These are phyloP conservation scores for Aristolochia fimbriata DNA, from an alignment of 164 flowering plant species.

Conservation along the genomic window DNA sequence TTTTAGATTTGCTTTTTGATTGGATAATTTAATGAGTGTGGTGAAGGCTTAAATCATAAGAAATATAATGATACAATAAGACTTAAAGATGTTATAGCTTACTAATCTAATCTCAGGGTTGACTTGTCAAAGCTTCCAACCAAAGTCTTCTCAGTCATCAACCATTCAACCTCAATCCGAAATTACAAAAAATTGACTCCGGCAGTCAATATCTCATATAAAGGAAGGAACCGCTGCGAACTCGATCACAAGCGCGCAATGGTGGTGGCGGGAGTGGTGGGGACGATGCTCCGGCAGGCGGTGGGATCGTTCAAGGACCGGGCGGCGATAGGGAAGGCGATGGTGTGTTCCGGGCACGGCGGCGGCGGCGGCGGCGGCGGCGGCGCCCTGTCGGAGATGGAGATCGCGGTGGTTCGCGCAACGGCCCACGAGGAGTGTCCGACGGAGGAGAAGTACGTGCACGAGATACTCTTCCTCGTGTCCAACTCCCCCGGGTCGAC, in stretches of 20 bases:
- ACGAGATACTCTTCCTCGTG: conserved; percentile 57
- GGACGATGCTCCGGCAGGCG: conserved; percentile 39
- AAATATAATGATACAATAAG: too few relatives aligned
- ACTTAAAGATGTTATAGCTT: too few relatives aligned
- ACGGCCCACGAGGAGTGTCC: conserved; percentile 53
- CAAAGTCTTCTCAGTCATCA: neutral
- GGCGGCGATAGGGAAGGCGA: conserved; percentile 59
- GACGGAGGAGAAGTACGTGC: conserved; percentile 45
- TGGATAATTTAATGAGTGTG: too few relatives aligned
- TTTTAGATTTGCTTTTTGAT: too few relatives aligned
- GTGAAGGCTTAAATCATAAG: too few relatives aligned
- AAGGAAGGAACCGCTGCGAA: too few relatives aligned
- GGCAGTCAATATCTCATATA: too few relatives aligned
- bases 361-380: conserved; percentile 11
- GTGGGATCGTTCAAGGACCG: conserved; percentile 65
- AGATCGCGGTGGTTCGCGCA: conserved; percentile 59
- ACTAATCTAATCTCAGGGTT: neutral
- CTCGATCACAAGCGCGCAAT: too few relatives aligned
- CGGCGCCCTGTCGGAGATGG: conserved; percentile 29
- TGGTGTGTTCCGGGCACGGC: conserved; percentile 31
- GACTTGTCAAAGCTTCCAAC: conserved; percentile 2
- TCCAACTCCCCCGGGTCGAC: conserved; percentile 47
- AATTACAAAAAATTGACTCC: too few relatives aligned
- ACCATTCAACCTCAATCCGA: neutral
- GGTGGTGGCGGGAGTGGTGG: conserved; percentile 17